A percentile compares a stretch with the other conserved stretches of the same genome.
These are phyloP conservation scores for Melampsora abietis-canadensis DNA, from an alignment of 1,284 basidiomycete genomes.

Conservation along the genomic window DNA sequence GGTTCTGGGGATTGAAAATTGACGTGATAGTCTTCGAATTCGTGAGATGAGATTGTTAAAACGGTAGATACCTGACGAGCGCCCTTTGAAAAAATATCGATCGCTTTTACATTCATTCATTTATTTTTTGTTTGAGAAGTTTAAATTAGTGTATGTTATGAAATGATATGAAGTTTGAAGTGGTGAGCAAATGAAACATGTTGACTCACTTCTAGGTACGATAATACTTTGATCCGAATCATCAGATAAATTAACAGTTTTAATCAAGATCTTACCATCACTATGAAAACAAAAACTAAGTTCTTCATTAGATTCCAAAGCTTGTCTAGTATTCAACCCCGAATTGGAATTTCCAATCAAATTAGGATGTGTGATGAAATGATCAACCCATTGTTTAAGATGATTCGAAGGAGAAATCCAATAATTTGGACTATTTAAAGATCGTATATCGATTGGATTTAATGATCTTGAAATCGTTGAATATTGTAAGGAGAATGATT, in stretches of 20 bases:
- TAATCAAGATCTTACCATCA: slow-evolving; percentile 21
- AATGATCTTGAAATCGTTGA: slow-evolving; percentile 25
- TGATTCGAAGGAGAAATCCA: slow-evolving; percentile 33
- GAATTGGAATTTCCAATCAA: not conserved
- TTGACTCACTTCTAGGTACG: slow-evolving; percentile 22
- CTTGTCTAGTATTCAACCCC: not conserved
- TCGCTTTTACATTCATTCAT: not conserved
- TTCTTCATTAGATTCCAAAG: slow-evolving; percentile 21
- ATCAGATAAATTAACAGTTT: slow-evolving; percentile 25
- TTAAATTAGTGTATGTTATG: not conserved
- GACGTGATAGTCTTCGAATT: slow-evolving; percentile 31
- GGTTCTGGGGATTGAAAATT: slow-evolving; percentile 6
- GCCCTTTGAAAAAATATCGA: slow-evolving; percentile 36
- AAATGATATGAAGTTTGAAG: not conserved
- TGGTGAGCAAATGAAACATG: not conserved
- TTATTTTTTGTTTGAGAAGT: not conserved
- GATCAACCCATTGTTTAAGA: slow-evolving; percentile 41
- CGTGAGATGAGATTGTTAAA: slow-evolving; percentile 13
- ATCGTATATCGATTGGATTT: slow-evolving; percentile 29
- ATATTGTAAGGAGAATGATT: slow-evolving; percentile 35
- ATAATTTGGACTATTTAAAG: slow-evolving; percentile 25
- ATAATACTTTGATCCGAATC: slow-evolving; percentile 5
- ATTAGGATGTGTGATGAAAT: slow-evolving; percentile 37
- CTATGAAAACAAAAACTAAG: slow-evolving; percentile 33
- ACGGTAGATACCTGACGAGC: slow-evolving; percentile 24